These are phyloP conservation scores for Suillus ampliporus DNA, from an alignment of 768 basidiomycete species.

Conservation along the genomic window DNA sequence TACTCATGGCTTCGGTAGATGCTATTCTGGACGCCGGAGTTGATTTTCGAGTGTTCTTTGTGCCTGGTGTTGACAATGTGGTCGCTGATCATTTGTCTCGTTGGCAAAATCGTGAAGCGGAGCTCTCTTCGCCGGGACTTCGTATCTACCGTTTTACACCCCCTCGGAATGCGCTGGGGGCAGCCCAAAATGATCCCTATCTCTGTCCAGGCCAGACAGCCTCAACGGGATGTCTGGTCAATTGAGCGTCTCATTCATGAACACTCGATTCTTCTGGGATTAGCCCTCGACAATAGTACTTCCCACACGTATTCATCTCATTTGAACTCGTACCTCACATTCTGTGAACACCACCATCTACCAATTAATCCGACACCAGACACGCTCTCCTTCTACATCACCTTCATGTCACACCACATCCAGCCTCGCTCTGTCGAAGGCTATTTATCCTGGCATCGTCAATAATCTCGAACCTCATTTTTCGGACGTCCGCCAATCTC, in stretches of 20 bases:
- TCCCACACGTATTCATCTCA: slow-evolving; percentile 35
- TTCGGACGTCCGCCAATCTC: slow-evolving; percentile 30
- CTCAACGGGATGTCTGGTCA: slow-evolving; percentile 14
- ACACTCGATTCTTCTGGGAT: slow-evolving; percentile 31
- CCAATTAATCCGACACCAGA: slow-evolving; percentile 43
- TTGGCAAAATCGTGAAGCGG: slow-evolving; percentile 21
- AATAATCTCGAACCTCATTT: slow-evolving; percentile 33
- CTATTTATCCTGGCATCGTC: slow-evolving; percentile 47
- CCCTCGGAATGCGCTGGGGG: slow-evolving; percentile 39
- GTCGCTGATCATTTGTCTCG: slow-evolving; percentile 34
- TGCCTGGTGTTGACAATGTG: slow-evolving; percentile 29
- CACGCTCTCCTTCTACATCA: slow-evolving; percentile 42
- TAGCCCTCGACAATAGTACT: slow-evolving; percentile 34
- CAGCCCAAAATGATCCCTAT: slow-evolving; percentile 3
- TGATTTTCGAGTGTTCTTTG: slow-evolving; percentile 29
- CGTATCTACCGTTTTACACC: slow-evolving; percentile 21
- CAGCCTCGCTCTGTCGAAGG: slow-evolving; percentile 39
- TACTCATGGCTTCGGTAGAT: slow-evolving; percentile 23
- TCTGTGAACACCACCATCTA: slow-evolving; percentile 37
- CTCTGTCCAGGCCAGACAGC: background rate
- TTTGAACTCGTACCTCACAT: slow-evolving; percentile 44
- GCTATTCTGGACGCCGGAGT: slow-evolving; percentile 11
- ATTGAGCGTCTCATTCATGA: slow-evolving; percentile 19
- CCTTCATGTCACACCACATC: slow-evolving; percentile 44
- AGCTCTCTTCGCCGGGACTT: background rate